phyloP scores from a whole-genome alignment of 768 basidiomycete species.

The Tephrocybe sp. region DNA sequence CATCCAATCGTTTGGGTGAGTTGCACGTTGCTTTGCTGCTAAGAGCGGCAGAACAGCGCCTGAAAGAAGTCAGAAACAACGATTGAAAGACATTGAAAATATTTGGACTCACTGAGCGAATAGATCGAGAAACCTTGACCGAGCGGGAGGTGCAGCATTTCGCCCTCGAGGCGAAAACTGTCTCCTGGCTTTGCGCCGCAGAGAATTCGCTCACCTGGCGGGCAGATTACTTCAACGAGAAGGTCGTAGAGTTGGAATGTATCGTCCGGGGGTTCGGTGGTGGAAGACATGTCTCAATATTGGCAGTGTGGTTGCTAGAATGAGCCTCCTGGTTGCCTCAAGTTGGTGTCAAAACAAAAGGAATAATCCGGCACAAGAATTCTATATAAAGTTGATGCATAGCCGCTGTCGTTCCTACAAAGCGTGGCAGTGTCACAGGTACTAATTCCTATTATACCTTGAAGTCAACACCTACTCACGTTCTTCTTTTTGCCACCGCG shows the following conservation, averaged over 20 bases:
- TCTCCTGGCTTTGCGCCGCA: constrained; percentile 69
- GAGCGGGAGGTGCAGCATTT: constrained; percentile 60
- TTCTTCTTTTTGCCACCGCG: not conserved
- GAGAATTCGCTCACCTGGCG: constrained; percentile 52
- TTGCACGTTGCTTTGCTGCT: constrained; percentile 63
- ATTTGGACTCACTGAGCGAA: constrained; percentile 46
- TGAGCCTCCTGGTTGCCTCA: constrained; percentile 9
- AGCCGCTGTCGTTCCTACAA: not conserved
- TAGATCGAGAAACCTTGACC: constrained; percentile 71
- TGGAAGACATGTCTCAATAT: not conserved
- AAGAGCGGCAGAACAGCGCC: constrained; percentile 65
- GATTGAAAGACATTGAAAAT: not conserved
- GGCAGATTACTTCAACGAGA: constrained; percentile 61
- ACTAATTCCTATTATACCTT: not conserved
- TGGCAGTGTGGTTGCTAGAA: not conserved
- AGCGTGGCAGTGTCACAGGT: constrained; percentile 8
- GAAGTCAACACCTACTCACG: not conserved
- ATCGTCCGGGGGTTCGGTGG: constrained; percentile 25
- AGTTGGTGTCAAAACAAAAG: not conserved
- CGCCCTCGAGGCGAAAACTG: constrained; percentile 61
- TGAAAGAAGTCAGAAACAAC: constrained; percentile 24
- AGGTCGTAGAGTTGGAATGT: constrained; percentile 65
- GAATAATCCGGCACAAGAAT: not conserved
- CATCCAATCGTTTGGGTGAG: constrained; percentile 66
- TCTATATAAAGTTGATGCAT: not conserved